A percentile compares a stretch with the other conserved stretches of the same genome.
Conservation (phyloP, 257 asterid genomes). For the Linaria vulgaris region DNA sequence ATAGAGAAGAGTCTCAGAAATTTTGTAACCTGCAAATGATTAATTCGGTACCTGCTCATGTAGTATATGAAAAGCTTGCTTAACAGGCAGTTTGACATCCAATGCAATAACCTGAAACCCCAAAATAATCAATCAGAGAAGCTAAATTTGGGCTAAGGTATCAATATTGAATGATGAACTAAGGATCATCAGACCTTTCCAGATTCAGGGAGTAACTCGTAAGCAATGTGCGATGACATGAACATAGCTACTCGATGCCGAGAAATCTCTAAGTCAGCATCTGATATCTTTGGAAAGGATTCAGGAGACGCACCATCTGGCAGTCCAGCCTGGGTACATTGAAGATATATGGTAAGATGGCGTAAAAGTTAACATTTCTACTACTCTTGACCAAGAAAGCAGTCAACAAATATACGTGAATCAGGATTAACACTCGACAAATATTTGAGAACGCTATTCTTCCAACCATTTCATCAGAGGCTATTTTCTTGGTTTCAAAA, state of each 20-base stretch:
- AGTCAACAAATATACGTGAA: background rate
- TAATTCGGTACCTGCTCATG: constrained; percentile 78
- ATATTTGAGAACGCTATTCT: background rate
- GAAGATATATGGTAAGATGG: constrained; percentile 22
- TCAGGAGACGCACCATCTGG: constrained; percentile 62
- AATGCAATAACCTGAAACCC: constrained; percentile 71
- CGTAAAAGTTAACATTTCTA: constrained; percentile 15
- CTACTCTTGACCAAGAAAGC: constrained; percentile 11
- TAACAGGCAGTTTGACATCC: constrained; percentile 86
- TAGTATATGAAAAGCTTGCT: constrained; percentile 92
- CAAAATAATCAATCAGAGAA: constrained; percentile 20
- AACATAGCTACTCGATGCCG: constrained; percentile 69
- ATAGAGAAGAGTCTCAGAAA: background rate
- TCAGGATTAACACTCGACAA: constrained; percentile 5
- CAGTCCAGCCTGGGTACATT: constrained; percentile 64
- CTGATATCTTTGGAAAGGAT: constrained; percentile 56
- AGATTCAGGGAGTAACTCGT: constrained; percentile 91
- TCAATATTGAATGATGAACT: background rate
- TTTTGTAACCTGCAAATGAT: constrained; percentile 7
- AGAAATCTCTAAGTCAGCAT: constrained; percentile 69
- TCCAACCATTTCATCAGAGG: constrained; percentile 9
- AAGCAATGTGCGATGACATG: constrained; percentile 74
- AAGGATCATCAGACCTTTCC: constrained; percentile 61
- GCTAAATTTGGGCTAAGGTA: background rate
- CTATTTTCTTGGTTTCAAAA: no score